phyloP scores from a whole-genome alignment of 192 early-diverging fungal species.

The Coemansia sp. region DNA sequence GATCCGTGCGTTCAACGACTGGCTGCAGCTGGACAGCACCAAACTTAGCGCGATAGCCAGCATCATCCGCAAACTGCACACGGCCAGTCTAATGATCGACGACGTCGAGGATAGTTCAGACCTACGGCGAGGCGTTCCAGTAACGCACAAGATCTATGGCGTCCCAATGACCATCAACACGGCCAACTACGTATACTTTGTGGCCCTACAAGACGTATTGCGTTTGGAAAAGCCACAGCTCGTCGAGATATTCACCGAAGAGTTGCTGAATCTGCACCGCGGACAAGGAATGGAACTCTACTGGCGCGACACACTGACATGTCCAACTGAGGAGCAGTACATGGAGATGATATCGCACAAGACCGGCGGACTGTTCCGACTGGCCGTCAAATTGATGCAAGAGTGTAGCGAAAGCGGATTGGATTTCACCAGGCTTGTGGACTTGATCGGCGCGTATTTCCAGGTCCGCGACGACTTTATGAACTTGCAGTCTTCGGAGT shows the following conservation, averaged over 20 bases:
- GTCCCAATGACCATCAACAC: slow-evolving; percentile 91
- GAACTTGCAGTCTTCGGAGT: slow-evolving; percentile 86
- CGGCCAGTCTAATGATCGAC: slow-evolving; percentile 90
- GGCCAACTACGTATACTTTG: slow-evolving; percentile 96
- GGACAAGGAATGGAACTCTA: slow-evolving; percentile 99
- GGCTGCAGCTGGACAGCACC: slow-evolving; percentile 74
- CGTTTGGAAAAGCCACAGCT: slow-evolving; percentile 66
- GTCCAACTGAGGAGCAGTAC: slow-evolving; percentile 91
- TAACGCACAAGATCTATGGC: slow-evolving; percentile 96
- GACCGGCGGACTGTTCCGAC: slow-evolving; percentile 92
- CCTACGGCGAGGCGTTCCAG: slow-evolving; percentile 84
- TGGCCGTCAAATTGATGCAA: slow-evolving; percentile 95
- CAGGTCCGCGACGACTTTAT: slow-evolving; percentile 98
- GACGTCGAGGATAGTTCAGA: slow-evolving; percentile 95
- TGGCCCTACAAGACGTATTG: slow-evolving; percentile 75
- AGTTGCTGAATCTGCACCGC: slow-evolving; percentile 86
- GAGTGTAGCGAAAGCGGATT: slow-evolving; percentile 54
- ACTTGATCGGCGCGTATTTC: slow-evolving; percentile 90
- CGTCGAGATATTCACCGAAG: slow-evolving; percentile 87
- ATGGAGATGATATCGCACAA: slow-evolving; percentile 96
- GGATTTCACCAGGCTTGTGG: slow-evolving; percentile 80
- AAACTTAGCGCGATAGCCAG: slow-evolving; percentile 72
- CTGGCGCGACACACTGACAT: slow-evolving; percentile 88
- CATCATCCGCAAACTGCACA: slow-evolving; percentile 93
- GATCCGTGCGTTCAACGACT: slow-evolving; percentile 87